Conservation (phyloP, 306 rosid species). For the Vicia faba region DNA sequence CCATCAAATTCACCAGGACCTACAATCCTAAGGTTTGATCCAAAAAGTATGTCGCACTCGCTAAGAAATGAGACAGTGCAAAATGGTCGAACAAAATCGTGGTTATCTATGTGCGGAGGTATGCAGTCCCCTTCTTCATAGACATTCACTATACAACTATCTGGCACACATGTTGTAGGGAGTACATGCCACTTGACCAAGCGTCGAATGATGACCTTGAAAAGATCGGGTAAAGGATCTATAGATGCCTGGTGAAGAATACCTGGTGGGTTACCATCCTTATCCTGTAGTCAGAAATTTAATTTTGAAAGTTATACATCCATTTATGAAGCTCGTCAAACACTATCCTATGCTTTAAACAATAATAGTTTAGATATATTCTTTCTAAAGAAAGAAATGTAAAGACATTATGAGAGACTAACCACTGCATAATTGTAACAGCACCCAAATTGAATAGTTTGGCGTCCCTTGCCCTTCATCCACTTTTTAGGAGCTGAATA, state of each 20-base stretch:
- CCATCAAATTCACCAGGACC: conserved; percentile 86
- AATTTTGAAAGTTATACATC: conserved; percentile 22
- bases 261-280: conserved; percentile 89
- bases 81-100: conserved; percentile 92
- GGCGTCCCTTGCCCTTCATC: conserved; percentile 99
- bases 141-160: conserved; percentile 94
- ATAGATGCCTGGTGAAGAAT: conserved; percentile 59
- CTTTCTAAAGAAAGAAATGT: conserved; percentile 24
- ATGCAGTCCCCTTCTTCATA: conserved; percentile 95
- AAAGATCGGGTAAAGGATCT: conserved; percentile 82
- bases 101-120: conserved; percentile 97
- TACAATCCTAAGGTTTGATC: conserved; percentile 60
- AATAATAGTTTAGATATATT: conserved; percentile 3
- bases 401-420: conserved; percentile 40
- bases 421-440: conserved; percentile 93
- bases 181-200: conserved; percentile 88
- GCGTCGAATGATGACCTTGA: conserved; percentile 92
- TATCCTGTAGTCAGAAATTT: conserved; percentile 64
- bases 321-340: conserved; percentile 19
- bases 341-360: conserved; percentile 15
- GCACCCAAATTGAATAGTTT: conserved; percentile 91
- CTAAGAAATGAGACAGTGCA: conserved; percentile 97
- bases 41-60: conserved; percentile 82
- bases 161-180: conserved; percentile 88
- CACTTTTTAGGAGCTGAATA: conserved; percentile 86